Base-by-base conservation (phyloP, 2,329 filamentous ascomycete species). In the Scedosporium apiospermum region DNA sequence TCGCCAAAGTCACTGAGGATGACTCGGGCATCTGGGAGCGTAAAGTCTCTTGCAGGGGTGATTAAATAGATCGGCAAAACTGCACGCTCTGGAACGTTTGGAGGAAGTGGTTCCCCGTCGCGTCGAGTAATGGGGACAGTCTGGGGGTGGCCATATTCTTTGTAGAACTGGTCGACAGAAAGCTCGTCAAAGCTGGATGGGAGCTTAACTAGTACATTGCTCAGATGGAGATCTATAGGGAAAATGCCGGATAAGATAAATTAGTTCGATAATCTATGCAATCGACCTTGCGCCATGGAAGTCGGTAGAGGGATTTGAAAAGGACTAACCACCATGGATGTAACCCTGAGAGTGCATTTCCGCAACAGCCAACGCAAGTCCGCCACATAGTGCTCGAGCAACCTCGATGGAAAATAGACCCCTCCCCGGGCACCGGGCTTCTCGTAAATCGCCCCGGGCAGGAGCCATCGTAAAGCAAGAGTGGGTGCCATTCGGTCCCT, bases 1-100 rank as follows among this genome's bases (percentile, higher is more conserved):
- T 72, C 70, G n/a, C 72, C 72, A 67, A 74, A 75, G 65, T 76
- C 73, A 63, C 65, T 67, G 1, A 76, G 70, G 57, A 75, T 61
- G 0, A 71, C 44, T 4, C 65, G 64, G 1, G 69, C 65, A 12
- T 76, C 74, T 0, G 65, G 63, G 23, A 72, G 38, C 9, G 64
- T 64, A 51, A 73, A 69, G 0, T 71, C 62, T 49, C 71, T 65
- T 7, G 69, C 68, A 4, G 65, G 38, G 63, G 71, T 72, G 1
- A 69, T 71, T 21, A 74, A 66, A 46, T 62, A 51, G 5, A 67
- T 60, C 14, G 66, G 64, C 16, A 63, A 23, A 2, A 65, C 64
- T 55, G 68, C 72, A 21, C 68, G 67, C 4, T 65, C 4, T 38
- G 73, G 72, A 53, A 67, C 65, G 63, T 69, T 71, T 0, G 67